A percentile compares a stretch with the other conserved stretches of the same genome.
These are phyloP conservation scores for Apostasia shenzhenica DNA, from an alignment of 106 monocot species.

Conservation along the genomic window DNA sequence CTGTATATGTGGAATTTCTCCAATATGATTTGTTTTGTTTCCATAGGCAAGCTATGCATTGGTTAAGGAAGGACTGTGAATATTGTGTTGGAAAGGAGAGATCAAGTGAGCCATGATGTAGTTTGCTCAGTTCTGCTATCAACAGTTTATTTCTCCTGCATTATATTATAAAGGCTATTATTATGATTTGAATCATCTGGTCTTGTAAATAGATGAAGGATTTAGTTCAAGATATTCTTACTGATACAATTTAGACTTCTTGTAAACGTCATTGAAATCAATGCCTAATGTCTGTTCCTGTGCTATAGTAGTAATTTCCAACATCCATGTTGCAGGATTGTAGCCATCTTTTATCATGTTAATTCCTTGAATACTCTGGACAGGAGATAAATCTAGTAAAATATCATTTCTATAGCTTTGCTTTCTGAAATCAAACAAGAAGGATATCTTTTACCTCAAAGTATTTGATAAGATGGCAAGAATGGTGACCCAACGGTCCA, in stretches of 20 bases:
- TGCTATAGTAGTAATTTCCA: constrained; percentile 9
- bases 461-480: constrained; percentile 10
- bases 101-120: constrained; percentile 13
- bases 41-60: constrained; percentile 32
- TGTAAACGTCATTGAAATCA: constrained; percentile 12
- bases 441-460: constrained; percentile 11
- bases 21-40: constrained; percentile 28
- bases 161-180: background rate
- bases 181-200: background rate
- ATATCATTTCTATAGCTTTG: background rate
- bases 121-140: constrained; percentile 14
- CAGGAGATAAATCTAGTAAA: background rate
- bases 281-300: constrained; percentile 8
- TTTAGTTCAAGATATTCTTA: background rate
- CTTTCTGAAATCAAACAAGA: background rate
- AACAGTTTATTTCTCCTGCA: constrained; percentile 20
- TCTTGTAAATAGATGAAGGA: background rate
- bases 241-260: constrained; percentile 15
- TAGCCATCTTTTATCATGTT: constrained; percentile 7
- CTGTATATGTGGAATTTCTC: constrained; percentile 27
- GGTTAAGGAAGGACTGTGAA: constrained; percentile 9
- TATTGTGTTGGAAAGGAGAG: constrained; percentile 15
- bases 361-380: constrained; percentile 2
- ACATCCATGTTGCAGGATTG: constrained; percentile 17
- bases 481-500: constrained; percentile 15